Evolutionary conservation across 257 asterid genomes (phyloP).

Genomic region (Forsythia suspensa): DNA sequence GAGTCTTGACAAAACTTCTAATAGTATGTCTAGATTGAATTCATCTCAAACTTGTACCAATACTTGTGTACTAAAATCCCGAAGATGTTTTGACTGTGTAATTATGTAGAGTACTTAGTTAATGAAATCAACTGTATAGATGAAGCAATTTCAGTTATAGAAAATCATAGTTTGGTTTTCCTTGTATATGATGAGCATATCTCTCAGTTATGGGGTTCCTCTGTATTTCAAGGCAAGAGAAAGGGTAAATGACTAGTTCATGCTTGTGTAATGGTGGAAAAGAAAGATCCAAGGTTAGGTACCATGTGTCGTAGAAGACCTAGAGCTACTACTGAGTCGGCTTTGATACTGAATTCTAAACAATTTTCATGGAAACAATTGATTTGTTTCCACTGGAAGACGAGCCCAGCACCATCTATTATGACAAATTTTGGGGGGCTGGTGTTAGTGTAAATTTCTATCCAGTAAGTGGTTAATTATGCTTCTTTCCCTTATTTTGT

Average conservation of each 20-base stretch:
- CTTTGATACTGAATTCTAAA: not conserved
- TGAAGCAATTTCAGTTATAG: not conserved
- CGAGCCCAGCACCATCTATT: not conserved
- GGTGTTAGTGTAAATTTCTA: not conserved
- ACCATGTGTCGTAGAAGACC: not conserved
- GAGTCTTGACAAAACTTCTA: not conserved
- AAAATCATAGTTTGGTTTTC: not conserved
- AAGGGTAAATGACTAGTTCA: not conserved
- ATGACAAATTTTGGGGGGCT: not conserved
- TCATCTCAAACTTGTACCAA: conserved; percentile 8
- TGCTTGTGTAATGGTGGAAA: not conserved
- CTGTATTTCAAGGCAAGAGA: not conserved
- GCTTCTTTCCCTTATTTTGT: not conserved
- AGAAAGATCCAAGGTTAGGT: not conserved
- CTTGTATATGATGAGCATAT: not conserved
- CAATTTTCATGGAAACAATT: not conserved
- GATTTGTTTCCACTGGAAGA: not conserved
- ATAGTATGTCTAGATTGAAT: not conserved
- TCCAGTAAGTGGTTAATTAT: not conserved
- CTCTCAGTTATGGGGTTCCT: not conserved
- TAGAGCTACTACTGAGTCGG: not conserved
- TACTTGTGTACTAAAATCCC: not conserved
- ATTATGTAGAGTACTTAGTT: not conserved
- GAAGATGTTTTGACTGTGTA: not conserved
- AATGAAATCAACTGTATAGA: not conserved